Evolutionary conservation across 805 yeast species (phyloP).

Genomic region (Myxozyma neotropica): DNA sequence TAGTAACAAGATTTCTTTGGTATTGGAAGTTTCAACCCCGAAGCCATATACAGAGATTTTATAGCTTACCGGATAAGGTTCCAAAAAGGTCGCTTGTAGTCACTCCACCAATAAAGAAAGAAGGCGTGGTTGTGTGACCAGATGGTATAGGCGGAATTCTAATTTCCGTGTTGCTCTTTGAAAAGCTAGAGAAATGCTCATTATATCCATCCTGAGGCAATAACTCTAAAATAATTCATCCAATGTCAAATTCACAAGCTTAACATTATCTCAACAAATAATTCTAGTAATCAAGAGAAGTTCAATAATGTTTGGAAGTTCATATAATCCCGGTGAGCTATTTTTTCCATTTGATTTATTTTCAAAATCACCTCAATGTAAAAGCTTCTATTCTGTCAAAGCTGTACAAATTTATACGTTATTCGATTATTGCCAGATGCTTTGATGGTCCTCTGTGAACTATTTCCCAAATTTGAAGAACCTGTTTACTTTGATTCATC

Average conservation of each 20-base stretch:
- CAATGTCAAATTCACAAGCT: not conserved
- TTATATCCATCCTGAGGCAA: no score
- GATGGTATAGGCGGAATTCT: no score
- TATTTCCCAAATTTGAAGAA: not conserved
- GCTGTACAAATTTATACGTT: not conserved
- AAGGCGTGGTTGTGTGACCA: not conserved
- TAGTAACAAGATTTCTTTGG: constrained; percentile 5
- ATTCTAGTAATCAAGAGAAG: not conserved
- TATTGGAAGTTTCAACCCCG: not conserved
- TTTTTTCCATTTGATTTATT: not conserved
- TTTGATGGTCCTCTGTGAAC: not conserved
- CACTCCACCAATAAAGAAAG: not conserved
- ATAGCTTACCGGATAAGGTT: not conserved
- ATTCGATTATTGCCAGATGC: not conserved
- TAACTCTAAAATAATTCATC: not conserved
- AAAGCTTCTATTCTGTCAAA: not conserved
- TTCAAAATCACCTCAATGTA: constrained; percentile 1
- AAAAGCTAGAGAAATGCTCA: no score
- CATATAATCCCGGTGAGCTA: not conserved
- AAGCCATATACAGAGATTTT: constrained; percentile 10
- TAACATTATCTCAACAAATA: not conserved
- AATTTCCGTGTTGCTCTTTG: no score
- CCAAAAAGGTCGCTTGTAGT: not conserved
- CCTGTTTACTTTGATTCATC: not conserved
- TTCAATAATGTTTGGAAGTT: not conserved